These are phyloP conservation scores for Silene latifolia DNA, from an alignment of 148 eudicot genomes.

Conservation along the genomic window DNA sequence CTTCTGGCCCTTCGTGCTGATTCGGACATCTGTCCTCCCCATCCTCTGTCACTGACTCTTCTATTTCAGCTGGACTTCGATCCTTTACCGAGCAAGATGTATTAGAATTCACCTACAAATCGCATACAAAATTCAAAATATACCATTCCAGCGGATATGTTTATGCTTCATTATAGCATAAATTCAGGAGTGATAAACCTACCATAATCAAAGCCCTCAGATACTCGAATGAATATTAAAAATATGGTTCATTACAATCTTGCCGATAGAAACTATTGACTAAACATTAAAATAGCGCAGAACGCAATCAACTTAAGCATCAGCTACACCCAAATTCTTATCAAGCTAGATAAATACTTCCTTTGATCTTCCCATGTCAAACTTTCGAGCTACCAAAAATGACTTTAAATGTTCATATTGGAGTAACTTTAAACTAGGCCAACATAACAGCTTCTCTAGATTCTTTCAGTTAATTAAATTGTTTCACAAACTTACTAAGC, in stretches of 20 bases:
- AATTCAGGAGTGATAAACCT: not conserved
- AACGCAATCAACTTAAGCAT: not conserved
- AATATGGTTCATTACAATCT: no score
- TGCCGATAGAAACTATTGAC: no score
- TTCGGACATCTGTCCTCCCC: conserved; percentile 26
- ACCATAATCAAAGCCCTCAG: not conserved
- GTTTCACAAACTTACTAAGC: no score
- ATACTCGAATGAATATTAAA: not conserved
- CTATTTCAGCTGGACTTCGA: conserved; percentile 25
- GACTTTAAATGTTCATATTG: no score
- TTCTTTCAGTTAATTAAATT: no score
- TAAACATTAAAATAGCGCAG: not conserved
- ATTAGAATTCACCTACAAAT: conserved; percentile 35
- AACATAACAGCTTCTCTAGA: not conserved
- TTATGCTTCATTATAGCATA: not conserved
- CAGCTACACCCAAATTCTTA: not conserved
- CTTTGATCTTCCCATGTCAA: not conserved
- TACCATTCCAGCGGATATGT: not conserved
- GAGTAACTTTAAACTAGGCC: not conserved
- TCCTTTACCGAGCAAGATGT: conserved; percentile 38
- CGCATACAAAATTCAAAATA: not conserved
- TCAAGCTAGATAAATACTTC: not conserved
- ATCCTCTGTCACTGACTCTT: conserved; percentile 26
- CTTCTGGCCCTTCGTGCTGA: conserved; percentile 13
- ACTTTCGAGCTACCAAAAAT: not conserved